These are phyloP conservation scores for Populus hybrid DNA, from an alignment of 441 rosid genomes.

Conservation along the genomic window DNA sequence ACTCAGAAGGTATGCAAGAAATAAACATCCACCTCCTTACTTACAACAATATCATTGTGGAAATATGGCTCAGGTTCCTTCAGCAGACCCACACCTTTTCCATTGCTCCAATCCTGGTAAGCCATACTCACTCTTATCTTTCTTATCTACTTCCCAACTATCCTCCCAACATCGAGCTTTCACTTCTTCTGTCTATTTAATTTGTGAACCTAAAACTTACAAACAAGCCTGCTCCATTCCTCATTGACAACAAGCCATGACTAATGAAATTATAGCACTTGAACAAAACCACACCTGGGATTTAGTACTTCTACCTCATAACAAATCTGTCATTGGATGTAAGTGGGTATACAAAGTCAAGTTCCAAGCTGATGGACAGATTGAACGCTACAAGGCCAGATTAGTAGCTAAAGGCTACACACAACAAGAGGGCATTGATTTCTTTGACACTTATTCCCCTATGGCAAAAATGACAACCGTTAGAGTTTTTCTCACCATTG, in stretches of 20 bases:
- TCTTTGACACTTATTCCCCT: not conserved
- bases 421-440: not conserved
- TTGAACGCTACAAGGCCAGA: not conserved
- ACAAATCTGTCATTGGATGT: not conserved
- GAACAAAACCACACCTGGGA: not conserved
- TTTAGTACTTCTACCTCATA: not conserved
- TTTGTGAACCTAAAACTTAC: not conserved
- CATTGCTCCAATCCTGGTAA: too few relatives aligned
- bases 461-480: too few relatives aligned
- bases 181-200: not conserved
- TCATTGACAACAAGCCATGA: not conserved
- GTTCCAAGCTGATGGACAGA: not conserved
- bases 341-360: not conserved
- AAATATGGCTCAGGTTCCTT: too few relatives aligned
- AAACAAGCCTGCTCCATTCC: rapidly evolving
- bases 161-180: too few relatives aligned
- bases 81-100: too few relatives aligned
- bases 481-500: too few relatives aligned
- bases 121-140: too few relatives aligned
- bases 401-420: not conserved
- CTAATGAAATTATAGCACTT: not conserved
- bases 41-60: too few relatives aligned
- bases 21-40: too few relatives aligned
- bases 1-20: too few relatives aligned
- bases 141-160: too few relatives aligned